Evolutionary conservation across 1,284 basidiomycete species (phyloP), one percentile per base, ranked within the genome.

Genomic region (Rhodotorula sp.): DNA sequence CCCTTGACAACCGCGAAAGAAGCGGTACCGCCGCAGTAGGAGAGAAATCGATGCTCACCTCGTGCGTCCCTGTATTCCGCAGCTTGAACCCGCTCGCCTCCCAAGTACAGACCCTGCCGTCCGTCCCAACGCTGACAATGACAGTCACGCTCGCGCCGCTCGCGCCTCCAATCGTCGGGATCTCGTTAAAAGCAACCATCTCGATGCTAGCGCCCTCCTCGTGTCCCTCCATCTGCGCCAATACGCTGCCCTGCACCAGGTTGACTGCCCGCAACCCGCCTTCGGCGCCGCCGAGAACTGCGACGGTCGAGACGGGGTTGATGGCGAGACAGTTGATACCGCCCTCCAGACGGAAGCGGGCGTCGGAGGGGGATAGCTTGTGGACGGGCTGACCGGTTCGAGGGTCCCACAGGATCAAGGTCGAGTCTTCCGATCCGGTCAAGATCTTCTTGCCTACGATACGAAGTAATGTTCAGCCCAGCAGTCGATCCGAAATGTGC

Each of bases 101-200:
- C 93, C 94, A 98, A 54, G 97, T 88, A 77, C 90, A 92, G 34
- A 89, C 89, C 80, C 91, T 94, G 0, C 94, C 94, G 79, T 99
- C 96, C 15, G 94, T 98, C 3, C 87, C 93, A 13, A 90, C 94
- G 1, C 91, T 94, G 1, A 94, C 87, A 24, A 76, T 68, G n/a
- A 75, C 77, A 48, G 72, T 75, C 44, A 89, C 86, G 68, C 84
- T 83, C 10, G 84, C 88, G 24, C 59, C 50, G 20, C 50, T 40
- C 9, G 52, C 58, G 4, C 53, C 64, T 62, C 54, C 80, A 71
- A 46, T 78, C 57, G 79, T 84, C 18, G 80, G 84, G 52, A 75
- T 86, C 86, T 34, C 88, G 80, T 59, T 95, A 81, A 97, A 98
- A 63, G 86, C 86, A 47, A 96, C 85, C 0, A 89, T 87, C 82